Conservation (phyloP, 345 rosid species). For the Alliaria petiolata region DNA sequence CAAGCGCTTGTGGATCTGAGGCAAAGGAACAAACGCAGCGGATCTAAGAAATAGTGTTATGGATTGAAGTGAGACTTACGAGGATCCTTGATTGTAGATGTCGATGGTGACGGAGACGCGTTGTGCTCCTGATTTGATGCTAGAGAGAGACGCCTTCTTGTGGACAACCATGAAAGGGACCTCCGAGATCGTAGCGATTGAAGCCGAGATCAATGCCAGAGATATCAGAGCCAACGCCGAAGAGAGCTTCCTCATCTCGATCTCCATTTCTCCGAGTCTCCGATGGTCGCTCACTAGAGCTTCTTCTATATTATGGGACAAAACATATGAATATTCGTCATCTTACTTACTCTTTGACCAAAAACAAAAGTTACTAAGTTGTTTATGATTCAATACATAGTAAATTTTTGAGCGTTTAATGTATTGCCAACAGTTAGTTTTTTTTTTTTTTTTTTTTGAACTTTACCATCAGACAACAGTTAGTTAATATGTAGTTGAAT, state of each 20-base stretch:
- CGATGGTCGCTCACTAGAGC: not conserved
- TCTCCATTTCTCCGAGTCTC: not conserved
- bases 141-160: constrained; percentile 71
- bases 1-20: not conserved
- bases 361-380: no score
- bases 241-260: constrained; percentile 16
- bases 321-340: no score
- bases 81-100: constrained; percentile 79
- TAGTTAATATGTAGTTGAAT: not conserved
- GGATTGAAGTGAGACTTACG: constrained; percentile 41
- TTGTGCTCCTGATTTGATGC: constrained; percentile 72
- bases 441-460: no score
- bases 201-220: constrained; percentile 35
- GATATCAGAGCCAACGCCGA: constrained; percentile 33
- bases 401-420: not conserved
- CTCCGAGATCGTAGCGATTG: constrained; percentile 44
- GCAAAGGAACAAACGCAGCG: not conserved
- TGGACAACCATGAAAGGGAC: constrained; percentile 80
- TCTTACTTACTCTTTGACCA: no score
- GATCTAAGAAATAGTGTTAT: not conserved
- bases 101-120: constrained; percentile 76
- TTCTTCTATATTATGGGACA: not conserved
- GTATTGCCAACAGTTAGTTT: not conserved
- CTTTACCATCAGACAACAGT: no score
- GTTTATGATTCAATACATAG: no score